These are phyloP conservation scores for Fraxinus latifolia DNA, from an alignment of 305 asterid genomes.

Conservation along the genomic window DNA sequence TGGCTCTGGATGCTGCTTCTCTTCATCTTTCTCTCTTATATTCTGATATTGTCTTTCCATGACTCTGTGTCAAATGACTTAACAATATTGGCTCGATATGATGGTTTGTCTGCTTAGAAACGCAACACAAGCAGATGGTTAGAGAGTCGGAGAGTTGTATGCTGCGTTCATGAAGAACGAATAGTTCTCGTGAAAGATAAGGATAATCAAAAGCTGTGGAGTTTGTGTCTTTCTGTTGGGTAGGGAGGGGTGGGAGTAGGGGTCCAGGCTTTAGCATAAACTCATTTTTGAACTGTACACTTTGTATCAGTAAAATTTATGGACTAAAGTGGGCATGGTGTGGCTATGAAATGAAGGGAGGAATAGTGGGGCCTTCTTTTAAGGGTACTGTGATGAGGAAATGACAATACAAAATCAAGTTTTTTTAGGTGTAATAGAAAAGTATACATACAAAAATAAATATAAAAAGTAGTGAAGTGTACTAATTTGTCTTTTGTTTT, in stretches of 20 bases:
- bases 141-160: not conserved
- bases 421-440: not conserved
- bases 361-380: conserved; percentile 4
- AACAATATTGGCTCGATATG: not conserved
- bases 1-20: conserved; percentile 4
- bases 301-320: conserved; percentile 14
- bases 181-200: conserved; percentile 29
- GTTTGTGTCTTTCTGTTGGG: conserved; percentile 4
- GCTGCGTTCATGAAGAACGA: not conserved
- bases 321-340: conserved; percentile 22
- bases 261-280: conserved; percentile 4
- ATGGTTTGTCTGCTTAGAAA: conserved; percentile 17
- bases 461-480: not conserved
- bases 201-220: conserved; percentile 44
- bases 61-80: not conserved
- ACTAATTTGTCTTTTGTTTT: not conserved
- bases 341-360: conserved; percentile 15
- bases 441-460: not conserved
- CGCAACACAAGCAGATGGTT: not conserved
- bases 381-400: conserved; percentile 1
- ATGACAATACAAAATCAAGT: conserved; percentile 1
- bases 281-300: conserved; percentile 22
- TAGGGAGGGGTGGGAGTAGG: conserved; percentile 16
- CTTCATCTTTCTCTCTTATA: conserved; percentile 21
- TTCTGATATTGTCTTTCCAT: conserved; percentile 39